Conservation (phyloP, 2,329 filamentous ascomycete species). For the Plectosphaerella cucumerina region DNA sequence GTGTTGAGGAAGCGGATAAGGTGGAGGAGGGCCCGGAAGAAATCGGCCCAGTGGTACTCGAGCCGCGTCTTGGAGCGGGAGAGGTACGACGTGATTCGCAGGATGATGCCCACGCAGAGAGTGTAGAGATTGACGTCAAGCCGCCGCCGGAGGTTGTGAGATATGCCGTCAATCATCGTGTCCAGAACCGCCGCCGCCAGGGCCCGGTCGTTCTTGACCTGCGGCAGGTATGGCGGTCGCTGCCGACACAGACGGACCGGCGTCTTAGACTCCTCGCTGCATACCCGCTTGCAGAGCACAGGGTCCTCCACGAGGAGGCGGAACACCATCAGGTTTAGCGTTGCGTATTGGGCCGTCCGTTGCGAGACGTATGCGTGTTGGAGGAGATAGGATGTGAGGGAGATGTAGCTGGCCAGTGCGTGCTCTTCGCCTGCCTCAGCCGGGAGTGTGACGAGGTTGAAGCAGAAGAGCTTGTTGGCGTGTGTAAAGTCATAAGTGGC, state of each 20-base stretch:
- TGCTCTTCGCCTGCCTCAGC: constrained; percentile 64
- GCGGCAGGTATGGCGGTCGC: constrained; percentile 77
- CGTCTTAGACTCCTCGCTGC: constrained; percentile 70
- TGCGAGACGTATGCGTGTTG: constrained; percentile 86
- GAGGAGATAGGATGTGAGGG: constrained; percentile 85
- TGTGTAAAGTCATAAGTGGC: constrained; percentile 91
- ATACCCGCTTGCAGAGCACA: constrained; percentile 76
- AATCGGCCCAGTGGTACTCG: constrained; percentile 88
- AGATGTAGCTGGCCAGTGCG: constrained; percentile 78
- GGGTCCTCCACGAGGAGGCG: constrained; percentile 85
- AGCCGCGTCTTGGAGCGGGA: constrained; percentile 78
- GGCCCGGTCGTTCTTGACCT: constrained; percentile 67
- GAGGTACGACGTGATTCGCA: constrained; percentile 79
- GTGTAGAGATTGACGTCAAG: constrained; percentile 84
- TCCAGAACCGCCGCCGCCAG: constrained; percentile 77
- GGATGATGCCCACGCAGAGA: constrained; percentile 74
- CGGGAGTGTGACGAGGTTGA: constrained; percentile 67
- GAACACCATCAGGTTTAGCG: constrained; percentile 79
- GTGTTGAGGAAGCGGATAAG: constrained; percentile 87
- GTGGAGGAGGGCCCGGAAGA: constrained; percentile 85
- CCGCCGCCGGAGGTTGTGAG: constrained; percentile 83
- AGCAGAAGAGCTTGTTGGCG: constrained; percentile 92
- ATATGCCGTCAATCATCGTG: constrained; percentile 83
- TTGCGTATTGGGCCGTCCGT: constrained; percentile 76
- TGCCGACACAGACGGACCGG: constrained; percentile 84